Evolutionary conservation across 805 yeast species (phyloP).

Genomic region (Candida sakaeoensis): DNA sequence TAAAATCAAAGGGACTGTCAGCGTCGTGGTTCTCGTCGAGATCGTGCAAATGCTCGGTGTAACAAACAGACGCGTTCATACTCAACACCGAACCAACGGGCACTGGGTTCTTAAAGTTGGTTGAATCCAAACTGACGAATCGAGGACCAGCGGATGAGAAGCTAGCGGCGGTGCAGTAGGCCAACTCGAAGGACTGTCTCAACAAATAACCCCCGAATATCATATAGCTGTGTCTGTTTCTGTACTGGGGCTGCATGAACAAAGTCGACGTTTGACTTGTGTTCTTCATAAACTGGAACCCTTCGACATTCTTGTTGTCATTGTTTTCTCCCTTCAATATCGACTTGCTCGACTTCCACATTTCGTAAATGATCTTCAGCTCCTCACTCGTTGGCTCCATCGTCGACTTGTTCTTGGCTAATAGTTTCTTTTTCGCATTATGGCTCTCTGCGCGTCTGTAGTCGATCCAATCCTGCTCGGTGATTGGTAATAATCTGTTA

Average conservation of each 20-base stretch:
- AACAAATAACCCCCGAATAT: conserved; percentile 92
- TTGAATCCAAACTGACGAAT: conserved; percentile 84
- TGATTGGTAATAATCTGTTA: conserved; percentile 71
- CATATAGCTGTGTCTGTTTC: conserved; percentile 92
- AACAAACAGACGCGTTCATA: conserved; percentile 77
- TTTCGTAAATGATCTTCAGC: conserved; percentile 66
- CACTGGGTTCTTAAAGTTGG: conserved; percentile 90
- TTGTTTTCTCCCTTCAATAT: neutral
- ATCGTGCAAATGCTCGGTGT: conserved; percentile 74
- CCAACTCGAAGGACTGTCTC: conserved; percentile 90
- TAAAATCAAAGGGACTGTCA: conserved; percentile 46
- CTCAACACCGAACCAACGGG: conserved; percentile 91
- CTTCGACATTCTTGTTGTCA: conserved; percentile 39
- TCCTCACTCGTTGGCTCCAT: conserved; percentile 68
- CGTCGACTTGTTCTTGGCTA: conserved; percentile 61
- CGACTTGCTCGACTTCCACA: conserved; percentile 52
- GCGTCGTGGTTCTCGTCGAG: conserved; percentile 17
- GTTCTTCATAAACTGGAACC: conserved; percentile 64
- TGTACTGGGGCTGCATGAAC: conserved; percentile 94
- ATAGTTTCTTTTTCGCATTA: conserved; percentile 78
- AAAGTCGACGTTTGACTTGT: conserved; percentile 70
- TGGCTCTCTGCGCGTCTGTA: conserved; percentile 86
- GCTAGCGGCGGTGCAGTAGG: conserved; percentile 89
- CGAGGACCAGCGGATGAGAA: conserved; percentile 83
- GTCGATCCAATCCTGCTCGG: conserved; percentile 75